A percentile compares a stretch with the other conserved stretches of the same genome.
Conservation (phyloP, 1,284 basidiomycete genomes). For the Ganoderma boninense region DNA sequence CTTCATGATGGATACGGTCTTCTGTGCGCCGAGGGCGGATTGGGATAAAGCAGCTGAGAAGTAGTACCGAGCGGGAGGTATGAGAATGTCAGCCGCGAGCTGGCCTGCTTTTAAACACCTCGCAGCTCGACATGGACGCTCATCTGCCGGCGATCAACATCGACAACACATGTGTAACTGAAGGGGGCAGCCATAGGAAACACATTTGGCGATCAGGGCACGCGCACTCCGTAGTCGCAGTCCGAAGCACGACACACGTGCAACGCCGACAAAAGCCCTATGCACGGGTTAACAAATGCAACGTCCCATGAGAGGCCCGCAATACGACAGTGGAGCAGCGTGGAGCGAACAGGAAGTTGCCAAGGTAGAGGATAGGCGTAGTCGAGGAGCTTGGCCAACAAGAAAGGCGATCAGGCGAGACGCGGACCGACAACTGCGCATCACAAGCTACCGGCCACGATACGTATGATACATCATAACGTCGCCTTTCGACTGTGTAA, state of each 20-base stretch:
- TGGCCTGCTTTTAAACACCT: slow-evolving; percentile 8
- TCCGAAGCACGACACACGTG: background rate
- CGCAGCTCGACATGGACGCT: background rate
- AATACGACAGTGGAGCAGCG: background rate
- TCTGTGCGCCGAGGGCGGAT: background rate
- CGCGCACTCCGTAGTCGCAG: slow-evolving; percentile 3
- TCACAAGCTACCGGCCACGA: background rate
- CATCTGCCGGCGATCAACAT: background rate
- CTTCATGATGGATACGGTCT: slow-evolving; percentile 13
- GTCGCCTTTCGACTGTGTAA: background rate
- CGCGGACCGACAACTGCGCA: background rate
- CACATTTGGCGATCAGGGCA: background rate
- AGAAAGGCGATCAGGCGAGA: background rate
- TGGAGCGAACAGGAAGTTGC: slow-evolving; percentile 1
- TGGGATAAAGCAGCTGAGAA: background rate
- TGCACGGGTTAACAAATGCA: background rate
- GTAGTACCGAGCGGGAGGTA: too few relatives aligned
- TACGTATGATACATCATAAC: background rate
- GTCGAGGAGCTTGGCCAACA: background rate
- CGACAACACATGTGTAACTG: background rate
- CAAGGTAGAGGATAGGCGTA: background rate
- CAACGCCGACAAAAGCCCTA: background rate
- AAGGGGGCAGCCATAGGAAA: background rate
- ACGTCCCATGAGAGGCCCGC: background rate
- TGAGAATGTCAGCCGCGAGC: background rate